Conservation (phyloP, 2,329 filamentous ascomycete genomes). For the Aspergillus uvarum region DNA sequence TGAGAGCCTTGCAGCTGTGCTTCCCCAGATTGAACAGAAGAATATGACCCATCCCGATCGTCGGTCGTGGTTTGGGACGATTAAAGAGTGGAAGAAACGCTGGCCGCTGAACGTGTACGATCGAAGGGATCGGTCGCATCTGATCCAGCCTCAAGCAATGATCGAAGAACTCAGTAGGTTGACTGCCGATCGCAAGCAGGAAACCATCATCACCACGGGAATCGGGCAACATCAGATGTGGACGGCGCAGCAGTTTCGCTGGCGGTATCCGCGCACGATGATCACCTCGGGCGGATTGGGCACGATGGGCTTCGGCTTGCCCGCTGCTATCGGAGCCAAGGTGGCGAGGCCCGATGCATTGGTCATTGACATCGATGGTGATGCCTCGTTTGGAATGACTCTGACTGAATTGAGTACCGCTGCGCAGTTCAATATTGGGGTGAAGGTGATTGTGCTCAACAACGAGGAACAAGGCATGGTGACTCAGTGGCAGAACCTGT, state of each 20-base stretch:
- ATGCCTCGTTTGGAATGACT: constrained; percentile 99
- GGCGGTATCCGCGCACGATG: constrained; percentile 88
- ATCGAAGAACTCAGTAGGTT: constrained; percentile 88
- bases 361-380: constrained; percentile 94
- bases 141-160: constrained; percentile 92
- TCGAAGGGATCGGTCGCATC: constrained; percentile 64
- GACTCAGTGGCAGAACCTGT: constrained; percentile 96
- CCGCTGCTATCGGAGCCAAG: constrained; percentile 92
- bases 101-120: constrained; percentile 77
- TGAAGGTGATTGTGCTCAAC: constrained; percentile 93
- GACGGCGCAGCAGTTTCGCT: constrained; percentile 94
- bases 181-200: constrained; percentile 74
- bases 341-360: constrained; percentile 77
- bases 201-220: constrained; percentile 86
- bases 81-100: constrained; percentile 83
- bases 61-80: constrained; percentile 80
- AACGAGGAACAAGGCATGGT: constrained; percentile 99
- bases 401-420: constrained; percentile 91
- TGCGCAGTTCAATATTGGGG: constrained; percentile 91
- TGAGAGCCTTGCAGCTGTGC: constrained; percentile 69
- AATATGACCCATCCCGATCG: neutral
- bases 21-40: constrained; percentile 64
- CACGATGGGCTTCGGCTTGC: constrained; percentile 94
- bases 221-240: constrained; percentile 99
- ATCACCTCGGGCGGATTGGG: constrained; percentile 94